Evolutionary conservation across 495 filamentous ascomycete genomes (phyloP).

Genomic region (Penicillium bovifimosum): DNA sequence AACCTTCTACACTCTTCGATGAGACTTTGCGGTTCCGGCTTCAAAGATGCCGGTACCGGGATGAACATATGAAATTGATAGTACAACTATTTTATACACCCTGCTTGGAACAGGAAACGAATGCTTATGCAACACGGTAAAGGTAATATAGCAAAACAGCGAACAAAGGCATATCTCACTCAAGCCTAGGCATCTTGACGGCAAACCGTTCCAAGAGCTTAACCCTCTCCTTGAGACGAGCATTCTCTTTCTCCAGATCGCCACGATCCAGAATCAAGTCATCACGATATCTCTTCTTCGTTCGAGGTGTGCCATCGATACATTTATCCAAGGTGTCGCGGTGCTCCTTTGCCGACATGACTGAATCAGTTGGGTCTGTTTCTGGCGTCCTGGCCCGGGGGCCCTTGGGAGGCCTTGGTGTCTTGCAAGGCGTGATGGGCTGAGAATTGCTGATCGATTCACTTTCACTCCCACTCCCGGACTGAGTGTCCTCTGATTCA

Average conservation of each 20-base stretch:
- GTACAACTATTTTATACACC: neutral
- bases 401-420: neutral
- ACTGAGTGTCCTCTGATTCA: neutral
- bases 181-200: neutral
- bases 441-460: neutral
- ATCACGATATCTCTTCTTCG: neutral
- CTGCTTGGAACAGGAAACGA: neutral
- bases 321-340: neutral
- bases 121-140: neutral
- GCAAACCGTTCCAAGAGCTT: neutral
- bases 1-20: neutral
- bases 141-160: neutral
- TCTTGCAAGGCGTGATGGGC: neutral
- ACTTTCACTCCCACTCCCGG: neutral
- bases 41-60: constrained; percentile 6
- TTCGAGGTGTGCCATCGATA: neutral
- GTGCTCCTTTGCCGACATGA: neutral
- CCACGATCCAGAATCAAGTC: neutral
- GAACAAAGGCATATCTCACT: neutral
- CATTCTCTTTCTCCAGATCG: neutral
- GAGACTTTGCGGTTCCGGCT: neutral
- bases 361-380: neutral
- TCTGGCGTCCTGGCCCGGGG: neutral
- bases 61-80: neutral
- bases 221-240: neutral